Conservation (phyloP, 768 basidiomycete genomes). For the Suillus subalutaceus region DNA sequence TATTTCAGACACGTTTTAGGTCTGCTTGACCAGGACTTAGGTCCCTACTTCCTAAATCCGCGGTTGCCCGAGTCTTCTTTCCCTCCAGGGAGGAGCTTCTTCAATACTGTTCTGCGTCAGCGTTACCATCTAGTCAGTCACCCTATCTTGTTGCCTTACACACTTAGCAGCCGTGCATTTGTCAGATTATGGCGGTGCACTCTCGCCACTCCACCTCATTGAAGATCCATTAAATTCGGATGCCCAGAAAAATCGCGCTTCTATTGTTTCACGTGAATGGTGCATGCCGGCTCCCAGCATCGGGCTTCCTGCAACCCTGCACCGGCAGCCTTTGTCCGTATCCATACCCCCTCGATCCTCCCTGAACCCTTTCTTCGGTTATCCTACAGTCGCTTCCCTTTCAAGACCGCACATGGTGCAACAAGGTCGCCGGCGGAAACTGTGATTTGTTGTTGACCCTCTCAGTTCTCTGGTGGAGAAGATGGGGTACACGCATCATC, state of each 20-base stretch:
- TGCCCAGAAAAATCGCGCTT: constrained; percentile 2
- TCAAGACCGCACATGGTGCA: constrained; percentile 44
- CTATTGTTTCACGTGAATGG: not conserved
- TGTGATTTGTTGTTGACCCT: constrained; percentile 70
- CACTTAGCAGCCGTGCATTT: not conserved
- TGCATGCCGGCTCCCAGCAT: not conserved
- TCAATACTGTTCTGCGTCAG: constrained; percentile 52
- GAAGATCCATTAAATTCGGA: constrained; percentile 47
- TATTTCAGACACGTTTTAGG: constrained; percentile 10
- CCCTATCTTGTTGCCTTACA: not conserved
- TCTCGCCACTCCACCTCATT: constrained; percentile 53
- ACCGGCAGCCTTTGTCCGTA: constrained; percentile 17
- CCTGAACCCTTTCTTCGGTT: constrained; percentile 77
- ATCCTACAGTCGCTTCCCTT: constrained; percentile 48
- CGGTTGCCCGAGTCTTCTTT: constrained; percentile 68
- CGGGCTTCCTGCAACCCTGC: not conserved
- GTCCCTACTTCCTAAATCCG: constrained; percentile 60
- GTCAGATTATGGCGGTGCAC: constrained; percentile 69
- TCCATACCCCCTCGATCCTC: constrained; percentile 56
- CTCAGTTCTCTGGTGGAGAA: constrained; percentile 63
- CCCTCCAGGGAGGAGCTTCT: constrained; percentile 57
- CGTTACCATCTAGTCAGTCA: constrained; percentile 60
- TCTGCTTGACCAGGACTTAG: constrained; percentile 37
- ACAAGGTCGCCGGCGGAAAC: constrained; percentile 67
- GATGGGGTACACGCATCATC: constrained; percentile 55